Base-by-base conservation (phyloP, 768 basidiomycete species). In the Mycena crocata region DNA sequence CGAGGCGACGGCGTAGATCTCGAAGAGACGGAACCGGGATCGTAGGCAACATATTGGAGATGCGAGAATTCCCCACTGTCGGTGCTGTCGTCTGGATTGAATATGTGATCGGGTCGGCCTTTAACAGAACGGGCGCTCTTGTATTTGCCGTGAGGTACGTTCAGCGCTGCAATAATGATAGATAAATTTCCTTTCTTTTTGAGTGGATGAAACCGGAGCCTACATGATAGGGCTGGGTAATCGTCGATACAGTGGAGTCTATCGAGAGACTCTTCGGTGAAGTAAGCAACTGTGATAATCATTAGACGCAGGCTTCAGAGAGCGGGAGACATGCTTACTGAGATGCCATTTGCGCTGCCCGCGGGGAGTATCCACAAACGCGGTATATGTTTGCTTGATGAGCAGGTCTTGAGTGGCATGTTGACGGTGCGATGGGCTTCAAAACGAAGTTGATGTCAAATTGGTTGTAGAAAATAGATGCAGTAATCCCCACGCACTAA, bases 281-380 rank as follows among this genome's bases (percentile, higher is more conserved):
- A 93, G 77, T 94, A 94, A 14, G 92, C 93, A 70, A 93, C 92
- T 93, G 70, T 13, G 55, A 51, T 48, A 26, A 17, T n/a, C 12
- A 59, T 65, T 60, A 57, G 48, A 50, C 81, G 63, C 56, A 59
- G 51, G 54, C 76, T 76, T 23, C 14, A 24, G 39, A 44, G 31
- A 56, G 58, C 49, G 40, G 59, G n/a, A 46, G 23, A 57, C 42
- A 60, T 40, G 77, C 89, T 64, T 73, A 92, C 92, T 93, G 21
- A 94, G 82, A 73, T 94, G 92, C 92, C 92, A 93, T 75, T 94
- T 94, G 64, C 89, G 85, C 72, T 88, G 87, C 37, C 91, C 92
- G 45, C 82, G 82, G 42, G 85, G 76, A 19, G 88, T 90, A 57
- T 92, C 87, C 59, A 93, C 90, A 68, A 85, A 91, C 19, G 92